Percentiles rank a stretch among this genome's conserved stretches.
These are phyloP conservation scores for Gigaspora rosea DNA, from an alignment of 192 early-diverging fungal genomes.

Conservation along the genomic window DNA sequence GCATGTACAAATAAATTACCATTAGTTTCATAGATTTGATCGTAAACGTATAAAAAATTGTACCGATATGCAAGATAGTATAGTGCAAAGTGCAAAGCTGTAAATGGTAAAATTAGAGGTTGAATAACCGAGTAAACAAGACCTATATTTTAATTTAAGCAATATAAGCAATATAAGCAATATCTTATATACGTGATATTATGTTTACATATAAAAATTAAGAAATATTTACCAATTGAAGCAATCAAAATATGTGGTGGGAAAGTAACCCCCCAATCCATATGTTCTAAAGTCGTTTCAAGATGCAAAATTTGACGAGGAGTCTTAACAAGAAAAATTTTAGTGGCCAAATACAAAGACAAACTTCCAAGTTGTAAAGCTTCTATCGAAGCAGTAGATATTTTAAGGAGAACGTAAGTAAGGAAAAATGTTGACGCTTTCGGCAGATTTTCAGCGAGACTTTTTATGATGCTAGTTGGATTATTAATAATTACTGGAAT, in stretches of 20 bases:
- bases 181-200: neutral
- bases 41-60: constrained; percentile 80
- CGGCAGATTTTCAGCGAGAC: constrained; percentile 65
- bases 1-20: constrained; percentile 66
- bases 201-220: constrained; percentile 28
- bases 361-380: constrained; percentile 69
- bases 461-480: constrained; percentile 40
- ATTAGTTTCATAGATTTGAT: constrained; percentile 55
- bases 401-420: constrained; percentile 78
- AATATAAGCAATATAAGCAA: neutral
- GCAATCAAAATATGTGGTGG: constrained; percentile 72
- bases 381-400: constrained; percentile 66
- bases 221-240: constrained; percentile 29
- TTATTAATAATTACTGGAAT: constrained; percentile 34
- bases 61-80: constrained; percentile 77
- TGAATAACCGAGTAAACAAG: constrained; percentile 78
- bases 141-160: constrained; percentile 48
- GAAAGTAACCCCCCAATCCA: constrained; percentile 63
- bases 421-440: constrained; percentile 79
- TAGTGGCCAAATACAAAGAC: constrained; percentile 60
- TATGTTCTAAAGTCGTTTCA: constrained; percentile 47
- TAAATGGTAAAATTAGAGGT: constrained; percentile 80
- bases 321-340: constrained; percentile 63
- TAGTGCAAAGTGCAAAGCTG: constrained; percentile 70
- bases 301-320: constrained; percentile 67